Percentiles rank a stretch among this genome's conserved stretches.
These are phyloP conservation scores for Lactifluus echinatus DNA, from an alignment of 768 basidiomycete species.

Conservation along the genomic window DNA sequence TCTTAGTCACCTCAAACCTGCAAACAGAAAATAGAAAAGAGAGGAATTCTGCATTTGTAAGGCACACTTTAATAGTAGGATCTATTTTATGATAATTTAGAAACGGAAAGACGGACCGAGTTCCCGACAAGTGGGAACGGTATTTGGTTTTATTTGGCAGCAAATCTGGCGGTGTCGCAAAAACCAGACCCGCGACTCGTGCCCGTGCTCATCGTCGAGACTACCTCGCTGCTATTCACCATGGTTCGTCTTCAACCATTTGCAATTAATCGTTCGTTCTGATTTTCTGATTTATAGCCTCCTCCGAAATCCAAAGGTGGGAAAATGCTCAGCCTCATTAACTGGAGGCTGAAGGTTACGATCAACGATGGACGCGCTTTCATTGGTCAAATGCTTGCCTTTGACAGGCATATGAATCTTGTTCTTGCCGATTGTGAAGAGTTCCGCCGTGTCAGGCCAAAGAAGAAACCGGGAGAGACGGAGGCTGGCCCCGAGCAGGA, in stretches of 20 bases:
- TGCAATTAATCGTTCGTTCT: not conserved
- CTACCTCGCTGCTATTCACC: constrained; percentile 9
- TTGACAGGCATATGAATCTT: constrained; percentile 99
- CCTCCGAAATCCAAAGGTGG: constrained; percentile 97
- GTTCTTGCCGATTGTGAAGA: constrained; percentile 98
- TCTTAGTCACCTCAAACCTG: no score
- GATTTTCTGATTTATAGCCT: constrained; percentile 41
- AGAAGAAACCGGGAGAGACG: constrained; percentile 77
- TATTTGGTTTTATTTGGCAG: constrained; percentile 10
- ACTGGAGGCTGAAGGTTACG: constrained; percentile 95
- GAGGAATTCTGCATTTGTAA: no score
- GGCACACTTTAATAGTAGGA: no score
- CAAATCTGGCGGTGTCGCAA: not conserved
- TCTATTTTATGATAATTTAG: no score
- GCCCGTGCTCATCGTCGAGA: constrained; percentile 19
- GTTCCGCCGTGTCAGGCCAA: constrained; percentile 84
- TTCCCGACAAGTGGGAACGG: not conserved
- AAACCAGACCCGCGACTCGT: constrained; percentile 20
- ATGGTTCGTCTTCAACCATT: constrained; percentile 18
- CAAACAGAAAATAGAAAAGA: no score
- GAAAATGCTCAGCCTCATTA: constrained; percentile 95
- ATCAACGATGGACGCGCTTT: constrained; percentile 95
- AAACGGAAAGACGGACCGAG: not conserved
- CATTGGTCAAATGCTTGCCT: constrained; percentile 98
- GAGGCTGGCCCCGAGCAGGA: constrained; percentile 78